Percentiles rank a stretch among this genome's conserved stretches.
Conservation (phyloP, 441 rosid genomes). For the Isatis lusitanica region DNA sequence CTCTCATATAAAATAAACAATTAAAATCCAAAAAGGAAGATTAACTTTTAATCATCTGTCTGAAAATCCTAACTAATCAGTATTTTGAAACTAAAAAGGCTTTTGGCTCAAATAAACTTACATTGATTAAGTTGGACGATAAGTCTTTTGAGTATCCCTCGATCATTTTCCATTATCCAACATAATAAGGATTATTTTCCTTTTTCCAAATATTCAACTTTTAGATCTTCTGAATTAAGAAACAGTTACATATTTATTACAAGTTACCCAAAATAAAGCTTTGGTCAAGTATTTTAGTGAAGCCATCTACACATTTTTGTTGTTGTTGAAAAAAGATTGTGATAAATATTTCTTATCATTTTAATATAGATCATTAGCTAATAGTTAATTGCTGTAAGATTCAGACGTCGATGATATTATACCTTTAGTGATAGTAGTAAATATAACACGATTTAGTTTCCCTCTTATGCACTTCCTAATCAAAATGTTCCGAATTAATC, state of each 20-base stretch:
- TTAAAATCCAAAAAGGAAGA: conserved; percentile 23
- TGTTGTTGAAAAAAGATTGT: background rate
- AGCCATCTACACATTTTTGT: background rate
- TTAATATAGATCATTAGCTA: background rate
- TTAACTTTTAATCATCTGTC: conserved; percentile 23
- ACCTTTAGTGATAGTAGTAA: background rate
- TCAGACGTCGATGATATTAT: conserved; percentile 5
- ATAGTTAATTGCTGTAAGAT: conserved; percentile 10
- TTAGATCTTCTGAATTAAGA: too few species aligned
- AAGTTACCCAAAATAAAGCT: background rate
- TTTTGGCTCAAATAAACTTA: background rate
- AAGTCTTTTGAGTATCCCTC: background rate
- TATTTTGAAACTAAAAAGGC: background rate
- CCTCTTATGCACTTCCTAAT: background rate
- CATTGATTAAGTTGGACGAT: background rate
- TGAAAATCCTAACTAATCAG: conserved; percentile 23
- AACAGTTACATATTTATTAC: background rate
- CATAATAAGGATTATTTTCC: background rate
- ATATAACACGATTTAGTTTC: conserved; percentile 10
- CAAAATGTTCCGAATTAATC: background rate
- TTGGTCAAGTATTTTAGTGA: background rate
- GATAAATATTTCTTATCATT: background rate
- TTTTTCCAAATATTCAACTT: background rate
- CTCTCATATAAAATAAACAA: conserved; percentile 3
- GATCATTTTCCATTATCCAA: too few species aligned